These are phyloP conservation scores for Rhizopogon vinicolor DNA, from an alignment of 768 basidiomycete genomes.

Conservation along the genomic window DNA sequence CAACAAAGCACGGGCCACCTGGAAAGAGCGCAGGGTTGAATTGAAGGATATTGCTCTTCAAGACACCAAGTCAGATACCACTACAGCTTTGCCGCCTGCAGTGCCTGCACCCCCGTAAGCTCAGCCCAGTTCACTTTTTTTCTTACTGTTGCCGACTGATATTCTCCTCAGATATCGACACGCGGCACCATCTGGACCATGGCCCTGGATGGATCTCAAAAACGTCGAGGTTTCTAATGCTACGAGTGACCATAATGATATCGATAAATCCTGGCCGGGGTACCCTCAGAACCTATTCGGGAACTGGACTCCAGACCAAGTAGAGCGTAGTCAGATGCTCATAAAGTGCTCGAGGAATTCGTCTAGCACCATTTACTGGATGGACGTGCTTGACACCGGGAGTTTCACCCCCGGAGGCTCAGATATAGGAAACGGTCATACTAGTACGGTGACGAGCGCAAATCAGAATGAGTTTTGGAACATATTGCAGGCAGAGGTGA, in stretches of 20 bases:
- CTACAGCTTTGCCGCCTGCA: neutral
- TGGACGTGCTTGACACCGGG: slow-evolving; percentile 16
- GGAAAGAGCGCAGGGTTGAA: no score
- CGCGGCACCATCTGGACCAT: slow-evolving; percentile 24
- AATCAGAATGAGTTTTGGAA: slow-evolving; percentile 31
- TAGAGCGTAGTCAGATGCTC: slow-evolving; percentile 27
- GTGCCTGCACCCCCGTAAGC: neutral
- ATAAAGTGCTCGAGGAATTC: slow-evolving; percentile 8
- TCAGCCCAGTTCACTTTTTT: neutral
- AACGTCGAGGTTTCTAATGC: neutral
- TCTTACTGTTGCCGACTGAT: neutral
- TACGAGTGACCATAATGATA: no score
- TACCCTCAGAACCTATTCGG: slow-evolving; percentile 26
- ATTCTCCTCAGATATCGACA: slow-evolving; percentile 10
- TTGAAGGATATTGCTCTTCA: neutral
- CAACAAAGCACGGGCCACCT: neutral
- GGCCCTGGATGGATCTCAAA: slow-evolving; percentile 27
- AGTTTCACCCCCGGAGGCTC: slow-evolving; percentile 3
- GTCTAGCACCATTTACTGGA: slow-evolving; percentile 17
- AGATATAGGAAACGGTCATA: neutral
- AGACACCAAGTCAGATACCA: neutral
- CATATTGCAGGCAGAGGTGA: slow-evolving; percentile 27
- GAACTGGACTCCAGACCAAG: slow-evolving; percentile 29
- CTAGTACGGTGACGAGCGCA: slow-evolving; percentile 2
- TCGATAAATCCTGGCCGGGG: neutral